Conservation (phyloP, 257 asterid species). For the Salvia rosmarinus region DNA sequence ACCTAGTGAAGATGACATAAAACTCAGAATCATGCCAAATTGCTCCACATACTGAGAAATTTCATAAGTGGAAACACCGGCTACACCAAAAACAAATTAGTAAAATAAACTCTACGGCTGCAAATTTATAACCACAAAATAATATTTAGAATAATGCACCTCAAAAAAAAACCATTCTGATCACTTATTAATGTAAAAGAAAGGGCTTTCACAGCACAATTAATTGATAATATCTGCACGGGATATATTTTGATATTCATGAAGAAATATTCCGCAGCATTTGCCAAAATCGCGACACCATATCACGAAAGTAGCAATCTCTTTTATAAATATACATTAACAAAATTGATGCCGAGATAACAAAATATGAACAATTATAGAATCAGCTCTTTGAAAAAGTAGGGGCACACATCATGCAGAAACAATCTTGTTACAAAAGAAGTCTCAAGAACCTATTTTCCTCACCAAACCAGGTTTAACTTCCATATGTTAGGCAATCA, state of each 20-base stretch:
- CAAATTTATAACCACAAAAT: background rate
- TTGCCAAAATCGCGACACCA: background rate
- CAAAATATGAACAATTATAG: conserved; percentile 7
- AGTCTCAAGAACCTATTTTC: conserved; percentile 14
- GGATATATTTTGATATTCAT: conserved; percentile 17
- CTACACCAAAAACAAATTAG: conserved; percentile 7
- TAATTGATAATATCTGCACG: no score
- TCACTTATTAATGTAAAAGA: background rate
- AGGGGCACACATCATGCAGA: conserved; percentile 4
- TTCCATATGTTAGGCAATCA: conserved; percentile 9
- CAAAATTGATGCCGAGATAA: conserved; percentile 12
- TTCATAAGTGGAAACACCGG: background rate
- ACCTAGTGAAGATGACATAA: background rate
- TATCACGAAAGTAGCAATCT: background rate
- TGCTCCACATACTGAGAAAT: background rate
- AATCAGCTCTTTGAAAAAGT: background rate
- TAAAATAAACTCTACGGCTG: background rate
- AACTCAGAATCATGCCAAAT: background rate
- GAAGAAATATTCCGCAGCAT: background rate
- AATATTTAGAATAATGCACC: conserved; percentile 8
- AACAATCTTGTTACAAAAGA: background rate
- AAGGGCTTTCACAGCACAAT: conserved; percentile 1
- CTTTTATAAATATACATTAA: conserved; percentile 1
- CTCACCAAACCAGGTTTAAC: conserved; percentile 20
- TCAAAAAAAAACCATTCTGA: background rate